Percentiles rank a stretch among this genome's conserved stretches.
phyloP scores from a whole-genome alignment of 495 filamentous ascomycete species.

The Trichocladium uniseriatum region DNA sequence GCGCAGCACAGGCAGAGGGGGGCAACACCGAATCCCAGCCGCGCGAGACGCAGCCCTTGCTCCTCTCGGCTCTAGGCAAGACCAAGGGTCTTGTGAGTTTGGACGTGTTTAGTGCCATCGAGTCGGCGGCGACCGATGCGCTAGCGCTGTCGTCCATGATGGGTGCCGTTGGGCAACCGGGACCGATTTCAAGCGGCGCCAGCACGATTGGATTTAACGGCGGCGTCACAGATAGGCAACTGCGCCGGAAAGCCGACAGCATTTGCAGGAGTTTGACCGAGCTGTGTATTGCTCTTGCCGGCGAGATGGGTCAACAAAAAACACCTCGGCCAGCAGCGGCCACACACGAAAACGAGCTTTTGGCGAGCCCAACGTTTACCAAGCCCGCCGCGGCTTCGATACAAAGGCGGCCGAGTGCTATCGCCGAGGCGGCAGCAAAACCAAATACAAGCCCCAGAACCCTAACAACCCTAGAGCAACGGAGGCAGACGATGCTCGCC shows the following conservation, averaged over 20 bases:
- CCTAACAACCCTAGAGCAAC: slow-evolving; percentile 62
- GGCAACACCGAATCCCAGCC: slow-evolving; percentile 20
- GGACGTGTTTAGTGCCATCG: slow-evolving; percentile 72
- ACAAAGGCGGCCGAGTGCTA: slow-evolving; percentile 27
- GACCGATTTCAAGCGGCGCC: slow-evolving; percentile 49
- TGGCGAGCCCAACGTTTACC: slow-evolving; percentile 29
- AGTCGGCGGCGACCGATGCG: slow-evolving; percentile 74
- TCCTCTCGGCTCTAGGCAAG: slow-evolving; percentile 73
- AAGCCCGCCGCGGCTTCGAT: slow-evolving; percentile 27
- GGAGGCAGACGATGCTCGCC: slow-evolving; percentile 53
- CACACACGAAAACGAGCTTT: slow-evolving; percentile 21
- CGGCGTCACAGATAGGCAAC: slow-evolving; percentile 64
- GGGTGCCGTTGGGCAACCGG: slow-evolving; percentile 51
- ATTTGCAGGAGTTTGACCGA: slow-evolving; percentile 90
- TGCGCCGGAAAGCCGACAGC: slow-evolving; percentile 83
- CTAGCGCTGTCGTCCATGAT: slow-evolving; percentile 65
- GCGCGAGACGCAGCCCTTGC: slow-evolving; percentile 58
- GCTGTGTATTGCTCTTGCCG: slow-evolving; percentile 76
- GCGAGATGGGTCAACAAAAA: slow-evolving; percentile 35
- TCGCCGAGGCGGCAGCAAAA: slow-evolving; percentile 25
- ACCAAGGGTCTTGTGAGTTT: slow-evolving; percentile 54
- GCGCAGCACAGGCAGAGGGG: slow-evolving; percentile 25
- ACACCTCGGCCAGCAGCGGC: slow-evolving; percentile 16
- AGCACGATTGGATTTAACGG: slow-evolving; percentile 54
- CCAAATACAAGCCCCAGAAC: slow-evolving; percentile 50